Percentiles rank a stretch among this genome's conserved stretches.
phyloP scores from a whole-genome alignment of 371 early-diverging fungal genomes.

The Syncephalis plumigaleata region DNA sequence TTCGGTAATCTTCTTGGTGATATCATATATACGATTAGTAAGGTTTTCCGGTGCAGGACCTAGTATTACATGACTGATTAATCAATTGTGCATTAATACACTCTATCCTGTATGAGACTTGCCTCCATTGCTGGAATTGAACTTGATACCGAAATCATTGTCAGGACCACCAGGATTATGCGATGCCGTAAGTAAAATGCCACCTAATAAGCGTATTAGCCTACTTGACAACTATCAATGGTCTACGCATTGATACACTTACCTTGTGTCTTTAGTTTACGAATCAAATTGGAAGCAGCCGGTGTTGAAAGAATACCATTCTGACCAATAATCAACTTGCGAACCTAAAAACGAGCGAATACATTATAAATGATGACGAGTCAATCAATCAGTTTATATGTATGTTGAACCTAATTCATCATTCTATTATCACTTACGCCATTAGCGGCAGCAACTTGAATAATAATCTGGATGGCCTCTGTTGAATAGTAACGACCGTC shows the following conservation, averaged over 20 bases:
- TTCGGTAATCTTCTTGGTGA: slow-evolving; percentile 45
- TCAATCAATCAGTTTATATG: not conserved
- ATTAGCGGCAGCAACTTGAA: slow-evolving; percentile 72
- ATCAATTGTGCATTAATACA: not conserved
- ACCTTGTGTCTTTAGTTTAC: slow-evolving; percentile 70
- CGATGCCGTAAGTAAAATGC: slow-evolving; percentile 89
- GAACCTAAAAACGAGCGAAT: slow-evolving; percentile 31
- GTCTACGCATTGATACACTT: slow-evolving; percentile 1
- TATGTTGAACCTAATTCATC: not conserved
- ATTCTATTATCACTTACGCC: slow-evolving; percentile 27
- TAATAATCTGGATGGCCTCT: slow-evolving; percentile 79
- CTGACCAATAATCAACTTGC: slow-evolving; percentile 78
- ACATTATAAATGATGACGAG: no score
- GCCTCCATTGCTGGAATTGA: slow-evolving; percentile 89
- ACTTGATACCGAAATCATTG: slow-evolving; percentile 97
- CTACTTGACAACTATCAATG: no score
- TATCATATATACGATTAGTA: slow-evolving; percentile 77
- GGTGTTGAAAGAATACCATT: slow-evolving; percentile 93
- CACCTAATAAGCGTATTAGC: slow-evolving; percentile 46
- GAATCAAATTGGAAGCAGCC: slow-evolving; percentile 86
- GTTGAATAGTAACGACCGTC: slow-evolving; percentile 85
- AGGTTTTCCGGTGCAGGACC: slow-evolving; percentile 88
- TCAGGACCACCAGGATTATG: slow-evolving; percentile 98
- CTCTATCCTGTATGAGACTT: not conserved
- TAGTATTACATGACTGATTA: slow-evolving; percentile 4